Percentiles rank a stretch among this genome's conserved stretches.
Evolutionary conservation across 352 stramenopile genomes (phyloP).

Genomic region (Chrysophaeum taylorii): DNA sequence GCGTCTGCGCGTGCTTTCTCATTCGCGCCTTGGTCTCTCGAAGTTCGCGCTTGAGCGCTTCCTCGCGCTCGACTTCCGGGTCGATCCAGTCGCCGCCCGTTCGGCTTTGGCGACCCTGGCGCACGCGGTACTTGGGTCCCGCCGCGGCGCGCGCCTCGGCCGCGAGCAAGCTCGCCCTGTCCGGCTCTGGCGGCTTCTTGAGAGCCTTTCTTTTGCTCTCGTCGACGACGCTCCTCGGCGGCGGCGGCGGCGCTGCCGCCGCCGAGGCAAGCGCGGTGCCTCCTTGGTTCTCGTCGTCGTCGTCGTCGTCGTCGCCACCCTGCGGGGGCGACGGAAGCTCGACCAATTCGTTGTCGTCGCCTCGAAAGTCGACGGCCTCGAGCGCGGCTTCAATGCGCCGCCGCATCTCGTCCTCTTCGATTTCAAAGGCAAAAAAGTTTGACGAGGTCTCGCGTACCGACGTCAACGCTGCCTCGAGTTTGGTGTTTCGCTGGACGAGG

Average conservation of each 20-base stretch:
- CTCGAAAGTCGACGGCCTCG: constrained; percentile 28
- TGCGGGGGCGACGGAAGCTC: background rate
- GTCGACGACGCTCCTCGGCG: constrained; percentile 18
- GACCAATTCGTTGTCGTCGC: constrained; percentile 2
- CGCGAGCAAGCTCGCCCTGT: background rate
- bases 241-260: constrained; percentile 26
- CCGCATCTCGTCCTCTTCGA: constrained; percentile 71
- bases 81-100: constrained; percentile 20
- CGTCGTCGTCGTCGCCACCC: too few relatives aligned
- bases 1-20: constrained; percentile 64
- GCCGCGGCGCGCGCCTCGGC: background rate
- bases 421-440: constrained; percentile 71
- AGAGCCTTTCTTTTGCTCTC: constrained; percentile 1
- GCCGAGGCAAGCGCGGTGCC: background rate
- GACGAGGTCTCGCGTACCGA: constrained; percentile 8
- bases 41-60: constrained; percentile 43
- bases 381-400: constrained; percentile 54
- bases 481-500: constrained; percentile 3
- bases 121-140: constrained; percentile 1
- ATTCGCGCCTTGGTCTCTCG: constrained; percentile 48
- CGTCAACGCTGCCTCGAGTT: background rate
- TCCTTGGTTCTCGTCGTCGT: too few relatives aligned
- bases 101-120: background rate
- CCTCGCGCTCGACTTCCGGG: constrained; percentile 28
- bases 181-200: background rate